Percentiles rank a stretch among this genome's conserved stretches.
Conservation (phyloP, 441 rosid genomes). For the Bocquillonia castaneifolia region DNA sequence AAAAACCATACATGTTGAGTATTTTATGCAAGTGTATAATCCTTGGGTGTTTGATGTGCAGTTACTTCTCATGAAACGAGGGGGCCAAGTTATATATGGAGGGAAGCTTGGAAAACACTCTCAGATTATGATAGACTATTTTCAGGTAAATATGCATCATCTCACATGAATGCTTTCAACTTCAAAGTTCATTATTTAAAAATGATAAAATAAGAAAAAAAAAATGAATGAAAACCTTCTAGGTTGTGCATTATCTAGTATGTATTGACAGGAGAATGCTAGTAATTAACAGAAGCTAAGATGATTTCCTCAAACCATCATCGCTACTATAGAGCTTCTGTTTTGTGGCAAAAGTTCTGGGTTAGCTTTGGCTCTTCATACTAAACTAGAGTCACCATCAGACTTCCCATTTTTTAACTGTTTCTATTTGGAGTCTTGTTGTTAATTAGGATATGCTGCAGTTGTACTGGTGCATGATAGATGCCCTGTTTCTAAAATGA, state of each 20-base stretch:
- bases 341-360: neutral
- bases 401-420: neutral
- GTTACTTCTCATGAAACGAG: constrained; percentile 95
- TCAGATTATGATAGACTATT: constrained; percentile 62
- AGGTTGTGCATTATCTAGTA: neutral
- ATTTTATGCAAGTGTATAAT: constrained; percentile 17
- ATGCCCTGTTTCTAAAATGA: neutral
- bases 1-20: neutral
- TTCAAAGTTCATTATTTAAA: neutral
- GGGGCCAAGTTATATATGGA: constrained; percentile 86
- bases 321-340: neutral
- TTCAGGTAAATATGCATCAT: constrained; percentile 52
- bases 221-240: too few relatives aligned
- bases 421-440: neutral
- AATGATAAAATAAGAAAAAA: neutral
- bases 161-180: neutral
- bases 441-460: neutral
- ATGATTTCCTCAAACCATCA: neutral
- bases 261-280: neutral
- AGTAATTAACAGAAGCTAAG: neutral
- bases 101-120: constrained; percentile 78
- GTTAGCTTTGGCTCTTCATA: neutral
- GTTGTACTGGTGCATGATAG: neutral
- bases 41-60: constrained; percentile 29
- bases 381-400: neutral